Percentiles rank a stretch among this genome's conserved stretches.
Conservation (phyloP, 2,329 filamentous ascomycete species). For the Macrophomina pseudophaseolina region DNA sequence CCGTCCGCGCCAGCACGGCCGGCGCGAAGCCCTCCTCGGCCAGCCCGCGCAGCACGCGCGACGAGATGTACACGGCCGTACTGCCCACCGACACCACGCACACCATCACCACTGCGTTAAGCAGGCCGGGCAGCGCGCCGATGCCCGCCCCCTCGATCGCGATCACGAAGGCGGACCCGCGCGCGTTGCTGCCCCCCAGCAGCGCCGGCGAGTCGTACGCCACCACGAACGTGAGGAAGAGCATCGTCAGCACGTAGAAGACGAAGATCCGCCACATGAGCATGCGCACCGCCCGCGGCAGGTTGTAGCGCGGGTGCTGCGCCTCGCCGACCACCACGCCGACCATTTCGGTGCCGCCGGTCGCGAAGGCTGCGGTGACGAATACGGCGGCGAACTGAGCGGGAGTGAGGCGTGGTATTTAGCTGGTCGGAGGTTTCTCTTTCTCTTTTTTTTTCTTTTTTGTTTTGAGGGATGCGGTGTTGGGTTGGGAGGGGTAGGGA, state of each 20-base stretch:
- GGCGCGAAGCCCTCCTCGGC: conserved; percentile 74
- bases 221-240: conserved; percentile 72
- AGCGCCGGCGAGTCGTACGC: conserved; percentile 69
- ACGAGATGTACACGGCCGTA: conserved; percentile 88
- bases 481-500: too few species aligned
- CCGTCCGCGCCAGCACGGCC: conserved; percentile 63
- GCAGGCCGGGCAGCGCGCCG: conserved; percentile 77
- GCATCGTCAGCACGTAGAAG: conserved; percentile 79
- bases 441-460: too few species aligned
- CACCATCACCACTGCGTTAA: conserved; percentile 92
- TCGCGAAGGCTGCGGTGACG: conserved; percentile 76
- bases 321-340: conserved; percentile 81
- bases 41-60: conserved; percentile 84
- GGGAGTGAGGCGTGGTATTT: too few species aligned
- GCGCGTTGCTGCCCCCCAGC: conserved; percentile 65
- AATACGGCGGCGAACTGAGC: conserved; percentile 78
- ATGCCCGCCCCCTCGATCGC: conserved; percentile 84
- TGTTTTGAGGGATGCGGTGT: too few species aligned
- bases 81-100: conserved; percentile 91
- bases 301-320: conserved; percentile 77
- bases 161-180: conserved; percentile 90
- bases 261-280: conserved; percentile 90
- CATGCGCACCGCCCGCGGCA: conserved; percentile 90
- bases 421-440: too few species aligned
- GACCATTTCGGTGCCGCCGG: conserved; percentile 77